phyloP scores from a whole-genome alignment of 2,329 filamentous ascomycete genomes.

The Ophiostoma sp. region DNA sequence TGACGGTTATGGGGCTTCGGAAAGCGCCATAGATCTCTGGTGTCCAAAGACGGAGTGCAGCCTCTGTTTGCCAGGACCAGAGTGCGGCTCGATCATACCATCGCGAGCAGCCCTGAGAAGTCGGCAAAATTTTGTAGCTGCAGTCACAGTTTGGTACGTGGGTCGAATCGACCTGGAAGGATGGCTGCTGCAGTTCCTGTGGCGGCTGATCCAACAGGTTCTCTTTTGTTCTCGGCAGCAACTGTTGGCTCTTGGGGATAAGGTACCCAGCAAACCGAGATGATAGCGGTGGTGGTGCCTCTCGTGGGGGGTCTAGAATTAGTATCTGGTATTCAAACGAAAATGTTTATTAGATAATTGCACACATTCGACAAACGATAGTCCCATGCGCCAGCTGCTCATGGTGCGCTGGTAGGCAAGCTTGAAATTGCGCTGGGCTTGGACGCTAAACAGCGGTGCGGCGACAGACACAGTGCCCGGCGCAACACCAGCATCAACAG shows the following conservation, averaged over 20 bases:
- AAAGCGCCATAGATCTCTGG: constrained; percentile 31
- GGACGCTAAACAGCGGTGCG: constrained; percentile 27
- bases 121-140: no score
- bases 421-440: constrained; percentile 28
- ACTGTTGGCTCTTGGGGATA: constrained; percentile 9
- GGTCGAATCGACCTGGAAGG: constrained; percentile 25
- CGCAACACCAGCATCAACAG: constrained; percentile 25
- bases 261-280: constrained; percentile 16
- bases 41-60: constrained; percentile 30
- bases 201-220: neutral
- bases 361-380: constrained; percentile 28
- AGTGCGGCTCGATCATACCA: constrained; percentile 28
- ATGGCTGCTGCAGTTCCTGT: constrained; percentile 19
- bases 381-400: constrained; percentile 29
- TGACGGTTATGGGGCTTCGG: constrained; percentile 29
- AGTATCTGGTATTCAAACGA: neutral
- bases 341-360: neutral
- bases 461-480: constrained; percentile 20
- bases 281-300: neutral
- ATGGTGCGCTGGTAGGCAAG: constrained; percentile 30
- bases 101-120: neutral
- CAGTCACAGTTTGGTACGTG: neutral
- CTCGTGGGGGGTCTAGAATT: neutral
- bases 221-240: neutral
- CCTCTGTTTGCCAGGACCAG: constrained; percentile 31